These are phyloP conservation scores for Hypholoma fasciculare DNA, from an alignment of 768 basidiomycete genomes.

Conservation along the genomic window DNA sequence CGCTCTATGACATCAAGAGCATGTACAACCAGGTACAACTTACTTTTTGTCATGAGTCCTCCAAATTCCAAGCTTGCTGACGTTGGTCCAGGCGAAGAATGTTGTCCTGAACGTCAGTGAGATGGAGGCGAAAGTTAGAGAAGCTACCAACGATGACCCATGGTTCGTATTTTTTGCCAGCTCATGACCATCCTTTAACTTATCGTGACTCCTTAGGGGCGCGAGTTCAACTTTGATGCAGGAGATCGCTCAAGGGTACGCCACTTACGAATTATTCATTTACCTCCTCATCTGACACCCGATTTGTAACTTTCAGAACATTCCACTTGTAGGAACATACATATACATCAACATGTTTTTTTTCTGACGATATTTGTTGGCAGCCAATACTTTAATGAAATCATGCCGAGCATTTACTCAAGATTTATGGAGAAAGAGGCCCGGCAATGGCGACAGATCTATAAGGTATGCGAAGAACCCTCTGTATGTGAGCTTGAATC, in stretches of 20 bases:
- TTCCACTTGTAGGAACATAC: conserved; percentile 82
- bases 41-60: background rate
- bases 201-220: conserved; percentile 59
- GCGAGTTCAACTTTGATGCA: conserved; percentile 98
- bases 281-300: background rate
- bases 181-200: background rate
- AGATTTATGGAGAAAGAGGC: conserved; percentile 99
- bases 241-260: conserved; percentile 93
- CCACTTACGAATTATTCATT: background rate
- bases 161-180: conserved; percentile 63
- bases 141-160: conserved; percentile 97
- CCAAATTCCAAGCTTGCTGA: conserved; percentile 15
- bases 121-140: conserved; percentile 95
- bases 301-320: conserved; percentile 53
- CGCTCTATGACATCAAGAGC: conserved; percentile 91
- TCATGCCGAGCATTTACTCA: conserved; percentile 96
- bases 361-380: background rate
- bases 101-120: conserved; percentile 95
- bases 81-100: conserved; percentile 76
- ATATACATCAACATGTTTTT: conserved; percentile 1
- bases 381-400: conserved; percentile 98
- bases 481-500: no score
- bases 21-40: conserved; percentile 85
- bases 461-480: conserved; percentile 63
- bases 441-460: conserved; percentile 97